Evolutionary conservation across 208 protist species (phyloP).

Genomic region (Wallacemonas sp.): DNA sequence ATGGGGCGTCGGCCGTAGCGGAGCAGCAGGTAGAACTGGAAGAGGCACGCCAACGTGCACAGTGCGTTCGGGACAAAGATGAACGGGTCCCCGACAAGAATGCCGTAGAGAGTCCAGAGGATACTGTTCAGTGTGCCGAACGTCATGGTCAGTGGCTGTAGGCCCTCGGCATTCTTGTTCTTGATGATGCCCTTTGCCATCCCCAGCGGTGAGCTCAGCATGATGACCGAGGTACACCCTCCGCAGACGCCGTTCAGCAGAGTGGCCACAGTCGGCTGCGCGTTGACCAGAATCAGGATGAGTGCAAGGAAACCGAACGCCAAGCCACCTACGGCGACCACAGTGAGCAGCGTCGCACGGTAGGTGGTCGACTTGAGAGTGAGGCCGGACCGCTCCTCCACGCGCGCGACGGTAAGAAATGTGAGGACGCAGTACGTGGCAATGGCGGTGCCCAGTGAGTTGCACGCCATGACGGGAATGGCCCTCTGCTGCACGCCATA

Average conservation of each 20-base stretch:
- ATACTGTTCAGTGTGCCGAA: conserved; percentile 53
- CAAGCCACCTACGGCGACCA: conserved; percentile 12
- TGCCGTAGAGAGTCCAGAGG: conserved; percentile 57
- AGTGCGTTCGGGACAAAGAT: conserved; percentile 51
- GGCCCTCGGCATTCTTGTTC: conserved; percentile 50
- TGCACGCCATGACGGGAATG: conserved; percentile 48
- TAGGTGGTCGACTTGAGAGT: conserved; percentile 41
- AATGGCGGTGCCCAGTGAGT: conserved; percentile 37
- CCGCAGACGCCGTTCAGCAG: conserved; percentile 47
- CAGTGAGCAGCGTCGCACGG: conserved; percentile 12
- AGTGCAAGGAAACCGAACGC: conserved; percentile 25
- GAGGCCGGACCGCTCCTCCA: conserved; percentile 44
- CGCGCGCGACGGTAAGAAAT: conserved; percentile 43
- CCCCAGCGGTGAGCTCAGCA: conserved; percentile 64
- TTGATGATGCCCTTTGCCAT: conserved; percentile 56
- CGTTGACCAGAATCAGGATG: conserved; percentile 32
- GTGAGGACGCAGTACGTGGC: conserved; percentile 57
- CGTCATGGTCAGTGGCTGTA: conserved; percentile 44
- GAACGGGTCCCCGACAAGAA: conserved; percentile 39
- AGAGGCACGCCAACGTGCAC: conserved; percentile 43
- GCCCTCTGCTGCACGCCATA: conserved; percentile 38
- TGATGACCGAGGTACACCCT: conserved; percentile 49
- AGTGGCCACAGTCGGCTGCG: conserved; percentile 7
- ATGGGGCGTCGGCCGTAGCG: conserved; percentile 40
- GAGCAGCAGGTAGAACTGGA: conserved; percentile 50